These are phyloP conservation scores for Puccinellia tenuiflora DNA, from an alignment of 176 grass and related monocot genomes.

Conservation along the genomic window DNA sequence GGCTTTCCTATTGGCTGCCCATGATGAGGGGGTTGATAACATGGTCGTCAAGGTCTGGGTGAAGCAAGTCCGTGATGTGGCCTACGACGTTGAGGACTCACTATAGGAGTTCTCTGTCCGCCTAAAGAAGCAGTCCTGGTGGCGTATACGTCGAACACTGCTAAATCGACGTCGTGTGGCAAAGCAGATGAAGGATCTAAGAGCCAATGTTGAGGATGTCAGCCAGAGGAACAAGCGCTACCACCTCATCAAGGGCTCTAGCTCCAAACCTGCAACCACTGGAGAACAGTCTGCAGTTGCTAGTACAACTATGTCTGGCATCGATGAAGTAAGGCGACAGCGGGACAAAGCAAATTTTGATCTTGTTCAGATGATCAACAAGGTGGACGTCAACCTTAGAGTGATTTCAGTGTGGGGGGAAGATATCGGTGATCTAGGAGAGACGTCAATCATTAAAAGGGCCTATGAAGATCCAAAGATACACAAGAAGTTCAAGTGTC, in stretches of 20 bases:
- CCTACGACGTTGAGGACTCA: constrained; percentile 24
- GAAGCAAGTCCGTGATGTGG: neutral
- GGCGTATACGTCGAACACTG: neutral
- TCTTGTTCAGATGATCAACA: neutral
- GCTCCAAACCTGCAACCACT: neutral
- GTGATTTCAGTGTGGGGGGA: too few relatives aligned
- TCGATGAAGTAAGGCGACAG: neutral
- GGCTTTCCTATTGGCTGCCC: neutral
- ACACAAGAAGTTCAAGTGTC: too few relatives aligned
- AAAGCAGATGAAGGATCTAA: neutral
- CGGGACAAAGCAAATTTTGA: neutral
- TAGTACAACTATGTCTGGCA: neutral
- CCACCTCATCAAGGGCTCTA: neutral
- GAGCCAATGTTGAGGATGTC: constrained; percentile 9
- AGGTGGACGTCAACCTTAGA: too few relatives aligned
- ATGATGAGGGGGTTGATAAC: neutral
- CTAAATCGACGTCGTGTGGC: neutral
- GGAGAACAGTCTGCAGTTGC: neutral
- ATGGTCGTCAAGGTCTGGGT: constrained; percentile 12
- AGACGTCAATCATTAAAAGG: too few relatives aligned
- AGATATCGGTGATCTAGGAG: too few relatives aligned
- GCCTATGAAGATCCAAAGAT: too few relatives aligned
- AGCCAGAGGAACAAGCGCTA: constrained; percentile 8
- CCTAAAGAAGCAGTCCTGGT: neutral
- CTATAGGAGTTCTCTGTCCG: neutral